Base-by-base conservation (phyloP, 1,284 basidiomycete species). In the Ustilago xerochloae region DNA sequence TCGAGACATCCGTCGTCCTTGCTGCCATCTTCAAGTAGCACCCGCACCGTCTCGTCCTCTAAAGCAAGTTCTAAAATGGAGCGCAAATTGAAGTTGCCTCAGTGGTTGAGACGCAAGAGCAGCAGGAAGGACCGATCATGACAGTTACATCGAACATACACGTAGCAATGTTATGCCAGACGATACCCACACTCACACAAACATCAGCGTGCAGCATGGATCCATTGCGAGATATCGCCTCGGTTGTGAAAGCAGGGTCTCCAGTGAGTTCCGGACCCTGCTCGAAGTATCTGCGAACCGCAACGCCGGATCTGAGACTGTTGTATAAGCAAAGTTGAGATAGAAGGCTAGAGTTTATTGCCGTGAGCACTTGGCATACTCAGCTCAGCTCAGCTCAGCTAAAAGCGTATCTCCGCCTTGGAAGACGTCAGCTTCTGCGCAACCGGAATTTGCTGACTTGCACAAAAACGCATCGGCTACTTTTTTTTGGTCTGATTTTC, bases 31-130 rank as follows among this genome's bases (percentile, higher is more conserved):
- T 53, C 48, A 4, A 63, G 63, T 55, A 71, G 62, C 56, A 72
- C 63, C n/a, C 50, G 52, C 18, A 63, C 55, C 4, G 32, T n/a
- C 13, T 43, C 52, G 1, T 60, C 64, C 6, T 54, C 59, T 15
- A 39, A 39, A 30, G 50, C 46, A 0, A 63, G 60, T 39, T 61
- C 62, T 16, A 33, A 41, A 29, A 68, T 56, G 35, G 57, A 56
- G 15, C 55, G 53, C 47, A 73, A 73, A 54, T 58, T 73, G 18
- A 63, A 57, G 49, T 39, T 73, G 50, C 70, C 70, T 12, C 67
- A 50, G 18, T 73, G 70, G 70, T 45, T 73, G 55, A 73, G 64
- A 48, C 60, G 51, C 15, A 33, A n/a, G n/a, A n/a, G 52, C 9
- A 46, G 50, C 22, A 66, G 55, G 28, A 72, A 58, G 33, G 30